Evolutionary conservation across 352 stramenopile species (phyloP).

Genomic region (Phytophthora sojae): DNA sequence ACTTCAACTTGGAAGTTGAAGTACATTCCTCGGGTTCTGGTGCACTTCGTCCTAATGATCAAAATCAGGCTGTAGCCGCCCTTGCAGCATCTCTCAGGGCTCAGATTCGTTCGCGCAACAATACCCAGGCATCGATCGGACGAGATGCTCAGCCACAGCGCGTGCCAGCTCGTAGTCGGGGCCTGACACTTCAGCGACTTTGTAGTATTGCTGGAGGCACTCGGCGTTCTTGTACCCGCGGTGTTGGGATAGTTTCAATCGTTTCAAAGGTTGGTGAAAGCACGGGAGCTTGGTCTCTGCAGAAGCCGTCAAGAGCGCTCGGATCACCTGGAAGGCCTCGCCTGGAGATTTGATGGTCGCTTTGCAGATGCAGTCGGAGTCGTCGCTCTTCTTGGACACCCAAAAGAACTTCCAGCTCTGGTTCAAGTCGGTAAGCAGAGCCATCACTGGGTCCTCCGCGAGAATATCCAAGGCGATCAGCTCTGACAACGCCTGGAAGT

Average conservation of each 20-base stretch:
- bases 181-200: not conserved
- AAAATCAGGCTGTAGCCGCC: no score
- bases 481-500: not conserved
- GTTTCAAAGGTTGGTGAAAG: not conserved
- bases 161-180: not conserved
- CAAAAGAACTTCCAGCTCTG: not conserved
- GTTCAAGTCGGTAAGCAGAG: not conserved
- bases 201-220: not conserved
- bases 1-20: conserved; percentile 9
- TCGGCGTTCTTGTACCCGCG: not conserved
- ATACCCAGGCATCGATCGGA: no score
- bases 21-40: not conserved
- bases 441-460: not conserved
- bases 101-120: no score
- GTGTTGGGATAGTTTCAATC: not conserved
- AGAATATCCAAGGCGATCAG: not conserved
- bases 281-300: not conserved
- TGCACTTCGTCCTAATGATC: not conserved
- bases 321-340: not conserved
- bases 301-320: not conserved
- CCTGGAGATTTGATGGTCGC: not conserved
- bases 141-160: not conserved
- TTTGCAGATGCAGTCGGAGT: not conserved
- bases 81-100: no score
- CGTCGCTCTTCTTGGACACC: not conserved